A percentile compares a stretch with the other conserved stretches of the same genome.
phyloP scores from a whole-genome alignment of 345 rosid genomes.

The Murraya paniculata region DNA sequence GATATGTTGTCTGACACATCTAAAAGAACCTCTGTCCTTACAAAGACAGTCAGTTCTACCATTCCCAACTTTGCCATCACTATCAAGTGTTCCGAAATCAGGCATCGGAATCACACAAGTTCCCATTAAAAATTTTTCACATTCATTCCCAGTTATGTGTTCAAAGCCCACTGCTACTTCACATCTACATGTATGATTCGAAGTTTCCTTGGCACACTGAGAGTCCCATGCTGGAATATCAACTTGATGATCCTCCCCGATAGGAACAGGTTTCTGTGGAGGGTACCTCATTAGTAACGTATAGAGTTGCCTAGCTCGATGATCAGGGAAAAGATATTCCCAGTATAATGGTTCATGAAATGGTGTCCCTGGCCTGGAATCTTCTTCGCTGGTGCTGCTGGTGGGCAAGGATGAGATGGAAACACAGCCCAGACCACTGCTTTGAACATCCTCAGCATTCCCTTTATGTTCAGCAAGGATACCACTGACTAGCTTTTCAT shows the following conservation, averaged over 20 bases:
- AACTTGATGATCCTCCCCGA: conserved; percentile 78
- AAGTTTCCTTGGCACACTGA: background rate
- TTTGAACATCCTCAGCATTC: conserved; percentile 17
- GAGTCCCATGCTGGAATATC: conserved; percentile 45
- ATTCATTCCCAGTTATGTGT: background rate
- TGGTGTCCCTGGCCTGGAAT: conserved; percentile 22
- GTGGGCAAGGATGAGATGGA: conserved; percentile 26
- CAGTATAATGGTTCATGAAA: conserved; percentile 17
- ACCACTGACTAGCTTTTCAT: conserved; percentile 19
- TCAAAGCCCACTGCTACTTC: conserved; percentile 13
- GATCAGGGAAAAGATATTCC: conserved; percentile 27
- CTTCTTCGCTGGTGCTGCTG: conserved; percentile 33
- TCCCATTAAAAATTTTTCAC: conserved; percentile 46
- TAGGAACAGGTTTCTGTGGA: conserved; percentile 42
- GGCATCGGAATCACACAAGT: conserved; percentile 68
- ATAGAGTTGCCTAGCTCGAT: conserved; percentile 27
- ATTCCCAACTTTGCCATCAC: conserved; percentile 25
- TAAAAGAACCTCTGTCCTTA: conserved; percentile 47
- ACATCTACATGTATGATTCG: conserved; percentile 6
- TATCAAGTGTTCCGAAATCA: conserved; percentile 16
- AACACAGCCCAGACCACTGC: conserved; percentile 18
- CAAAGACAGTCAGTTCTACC: conserved; percentile 59
- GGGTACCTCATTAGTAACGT: conserved; percentile 33
- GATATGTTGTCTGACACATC: conserved; percentile 66
- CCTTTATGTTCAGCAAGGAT: conserved; percentile 12